A percentile compares a stretch with the other conserved stretches of the same genome.
Conservation (phyloP, 1,284 basidiomycete genomes). For the Cryptococcus amylolentus region DNA sequence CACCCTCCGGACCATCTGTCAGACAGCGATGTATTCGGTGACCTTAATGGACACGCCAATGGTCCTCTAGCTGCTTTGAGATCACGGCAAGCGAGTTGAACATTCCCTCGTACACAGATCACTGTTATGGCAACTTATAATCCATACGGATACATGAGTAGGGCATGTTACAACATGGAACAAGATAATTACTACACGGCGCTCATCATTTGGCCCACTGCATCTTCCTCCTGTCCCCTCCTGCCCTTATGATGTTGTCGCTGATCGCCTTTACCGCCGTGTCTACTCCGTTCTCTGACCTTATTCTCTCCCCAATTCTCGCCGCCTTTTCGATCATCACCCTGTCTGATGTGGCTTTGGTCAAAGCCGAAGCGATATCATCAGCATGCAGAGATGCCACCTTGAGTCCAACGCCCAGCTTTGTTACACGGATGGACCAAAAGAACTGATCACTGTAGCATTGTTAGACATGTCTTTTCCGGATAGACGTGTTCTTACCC, state of each 20-base stretch:
- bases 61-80: too few relatives aligned
- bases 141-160: not conserved
- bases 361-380: conserved; percentile 58
- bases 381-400: conserved; percentile 55
- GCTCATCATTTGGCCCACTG: conserved; percentile 22
- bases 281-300: conserved; percentile 53
- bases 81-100: too few relatives aligned
- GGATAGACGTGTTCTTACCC: conserved; percentile 31
- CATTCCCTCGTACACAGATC: too few relatives aligned
- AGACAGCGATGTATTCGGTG: too few relatives aligned
- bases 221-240: conserved; percentile 29
- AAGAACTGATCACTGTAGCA: conserved; percentile 60
- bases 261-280: conserved; percentile 38
- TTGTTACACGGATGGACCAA: conserved; percentile 65
- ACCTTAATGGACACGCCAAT: too few relatives aligned
- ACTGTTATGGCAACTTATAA: too few relatives aligned
- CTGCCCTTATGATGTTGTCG: conserved; percentile 37
- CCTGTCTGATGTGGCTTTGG: conserved; percentile 57
- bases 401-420: conserved; percentile 58
- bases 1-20: too few relatives aligned
- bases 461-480: not conserved
- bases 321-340: conserved; percentile 65
- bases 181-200: not conserved
- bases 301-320: conserved; percentile 61
- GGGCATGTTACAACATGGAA: not conserved